Evolutionary conservation across 2,329 filamentous ascomycete species (phyloP), one percentile per base, ranked within the genome.

Genomic region (Colletotrichum nymphaeae): DNA sequence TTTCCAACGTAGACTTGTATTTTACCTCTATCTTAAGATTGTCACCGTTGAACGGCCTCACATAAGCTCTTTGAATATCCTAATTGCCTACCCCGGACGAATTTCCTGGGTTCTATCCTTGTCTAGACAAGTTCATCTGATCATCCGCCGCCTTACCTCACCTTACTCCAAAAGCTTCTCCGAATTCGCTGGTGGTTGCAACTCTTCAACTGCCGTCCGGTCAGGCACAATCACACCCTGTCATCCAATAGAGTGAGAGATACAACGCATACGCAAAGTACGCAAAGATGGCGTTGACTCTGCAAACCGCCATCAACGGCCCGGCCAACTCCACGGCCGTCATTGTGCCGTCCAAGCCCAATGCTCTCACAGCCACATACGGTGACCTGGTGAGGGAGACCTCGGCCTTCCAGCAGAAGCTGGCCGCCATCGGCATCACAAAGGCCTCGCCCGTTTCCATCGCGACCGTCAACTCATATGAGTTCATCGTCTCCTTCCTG

Each of bases 401-500:
- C 68, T 83, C 86, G 56, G 84, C 88, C 19, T 96, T 97, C 85
- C 94, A 97, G 85, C 86, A 87, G 80, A 94, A 94, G 84, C 91
- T 97, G 75, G 94, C 94, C 28, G 88, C 88, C 60, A 87, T 96
- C 69, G 94, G 94, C 76, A 91, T 97, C 75, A 86, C 88, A 69
- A 88, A 89, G 56, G 88, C 89, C 76, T 89, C 92, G 16, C 92
- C 94, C 59, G 94, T 97, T 65, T 97, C 94, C 60, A 95, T 97
- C 80, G 93, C 94, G 32, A 89, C 95, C 22, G 90, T 93, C 72
- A 97, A 97, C 85, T 95, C 93, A 66, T 95, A 95, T 83, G 94
- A 95, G 82, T 97, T 97, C 84, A 93, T 97, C 80, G 91, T 97
- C 69, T 92, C 94, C 2, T 97, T 97, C 84, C 89, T 97, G 57